Percentiles rank a stretch among this genome's conserved stretches.
These are phyloP conservation scores for Mycena citricolor DNA, from an alignment of 1,284 basidiomycete species.

Conservation along the genomic window DNA sequence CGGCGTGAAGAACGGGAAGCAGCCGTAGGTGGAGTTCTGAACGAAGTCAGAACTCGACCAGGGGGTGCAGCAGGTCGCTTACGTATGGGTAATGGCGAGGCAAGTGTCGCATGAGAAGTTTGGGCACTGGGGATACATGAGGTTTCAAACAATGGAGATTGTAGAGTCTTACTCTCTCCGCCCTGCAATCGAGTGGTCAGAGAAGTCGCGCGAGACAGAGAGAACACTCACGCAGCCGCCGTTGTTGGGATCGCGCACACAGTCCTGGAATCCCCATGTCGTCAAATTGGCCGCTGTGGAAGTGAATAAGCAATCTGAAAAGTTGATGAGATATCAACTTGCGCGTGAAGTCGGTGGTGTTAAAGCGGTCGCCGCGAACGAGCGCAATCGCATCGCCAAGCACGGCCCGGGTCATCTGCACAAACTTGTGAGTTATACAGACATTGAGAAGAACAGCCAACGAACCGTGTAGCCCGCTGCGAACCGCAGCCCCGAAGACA, in stretches of 20 bases:
- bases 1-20: conserved; percentile 59
- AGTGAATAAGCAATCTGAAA: not conserved
- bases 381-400: conserved; percentile 56
- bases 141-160: conserved; percentile 8
- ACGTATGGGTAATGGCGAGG: conserved; percentile 47
- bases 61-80: conserved; percentile 10
- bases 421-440: conserved; percentile 26
- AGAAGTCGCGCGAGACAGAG: not conserved
- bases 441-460: not conserved
- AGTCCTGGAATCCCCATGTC: conserved; percentile 49
- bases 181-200: conserved; percentile 21
- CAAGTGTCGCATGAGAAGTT: conserved; percentile 47
- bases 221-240: conserved; percentile 28
- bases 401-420: conserved; percentile 39
- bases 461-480: conserved; percentile 51
- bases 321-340: conserved; percentile 17
- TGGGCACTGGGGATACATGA: conserved; percentile 34
- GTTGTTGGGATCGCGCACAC: conserved; percentile 38
- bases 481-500: conserved; percentile 46
- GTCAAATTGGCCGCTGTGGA: conserved; percentile 45
- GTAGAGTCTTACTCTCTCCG: conserved; percentile 30
- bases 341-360: conserved; percentile 52
- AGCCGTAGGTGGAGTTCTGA: conserved; percentile 40
- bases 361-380: conserved; percentile 47
- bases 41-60: not conserved